Base-by-base conservation (phyloP, 2,329 filamentous ascomycete species). In the Chrysosporium keratinophilum region DNA sequence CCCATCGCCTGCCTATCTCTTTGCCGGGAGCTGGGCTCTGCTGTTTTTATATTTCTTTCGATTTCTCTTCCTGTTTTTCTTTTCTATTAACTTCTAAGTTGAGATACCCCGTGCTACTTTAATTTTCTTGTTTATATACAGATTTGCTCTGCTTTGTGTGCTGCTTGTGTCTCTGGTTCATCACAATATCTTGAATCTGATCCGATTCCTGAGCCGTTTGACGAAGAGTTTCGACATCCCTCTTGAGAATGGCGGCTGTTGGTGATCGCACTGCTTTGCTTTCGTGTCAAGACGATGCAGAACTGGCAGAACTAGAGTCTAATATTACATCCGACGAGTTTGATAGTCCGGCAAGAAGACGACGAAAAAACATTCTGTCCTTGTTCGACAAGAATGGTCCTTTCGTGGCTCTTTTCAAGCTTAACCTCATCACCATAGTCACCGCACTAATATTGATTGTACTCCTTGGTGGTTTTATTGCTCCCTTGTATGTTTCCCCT, bases 401-500 rank as follows among this genome's bases (percentile, higher is more conserved):
- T 23, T 37, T 47, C 20, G n/a, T 35, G 6, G 35, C 51, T 0
- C 19, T 54, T 17, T 23, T 54, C 9, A 54, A 31, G 17, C 14
- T 54, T 17, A 48, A 54, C 28, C 15, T 54, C 10, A 43, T 54
- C 17, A 49, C 51, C 15, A 17, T 54, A 17, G 2, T 49, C 14
- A 37, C 40, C 10, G 31, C 39, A 23, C 7, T 48, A 4, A 10
- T 54, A 9, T 15, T 54, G 20, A n/a, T 54, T 6, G 43, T 54
- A 17, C 35, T 54, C 10, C 48, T 54, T 42, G 39, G 51, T 14
- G 51, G 51, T 3, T 35, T 49, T 28, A 11, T 54, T 7, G 28
- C 19, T 12, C 51, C 51, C 37, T 34, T 54, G 51, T 54, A 54
- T 23, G 51, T 48, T 31, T 39, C 17, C 15, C 20, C 17, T 35